These are phyloP conservation scores for Pythium pyrilobum DNA, from an alignment of 352 stramenopile species.

Conservation along the genomic window DNA sequence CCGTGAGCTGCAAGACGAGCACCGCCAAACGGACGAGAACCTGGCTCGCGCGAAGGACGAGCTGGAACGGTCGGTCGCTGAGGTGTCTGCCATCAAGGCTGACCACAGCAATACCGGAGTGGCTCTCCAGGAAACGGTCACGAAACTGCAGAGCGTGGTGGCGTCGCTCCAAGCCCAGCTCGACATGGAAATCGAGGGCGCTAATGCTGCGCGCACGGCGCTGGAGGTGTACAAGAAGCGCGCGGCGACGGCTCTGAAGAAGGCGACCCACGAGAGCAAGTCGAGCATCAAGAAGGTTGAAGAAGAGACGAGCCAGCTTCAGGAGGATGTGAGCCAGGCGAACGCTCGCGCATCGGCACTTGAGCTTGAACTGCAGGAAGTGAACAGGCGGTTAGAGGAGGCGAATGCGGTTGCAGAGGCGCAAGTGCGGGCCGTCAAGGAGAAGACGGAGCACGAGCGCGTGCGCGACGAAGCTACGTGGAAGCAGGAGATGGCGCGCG, in stretches of 20 bases:
- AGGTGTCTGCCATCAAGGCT: constrained; percentile 3
- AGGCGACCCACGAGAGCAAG: constrained; percentile 60
- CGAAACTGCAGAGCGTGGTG: constrained; percentile 8
- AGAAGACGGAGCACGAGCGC: constrained; percentile 29
- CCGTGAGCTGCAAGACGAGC: constrained; percentile 24
- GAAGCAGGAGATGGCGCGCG: constrained; percentile 23
- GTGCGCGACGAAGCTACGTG: constrained; percentile 16
- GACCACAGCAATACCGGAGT: constrained; percentile 2
- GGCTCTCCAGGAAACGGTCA: neutral
- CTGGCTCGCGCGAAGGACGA: neutral
- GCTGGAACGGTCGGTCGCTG: neutral
- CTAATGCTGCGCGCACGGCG: constrained; percentile 39
- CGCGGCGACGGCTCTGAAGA: constrained; percentile 70
- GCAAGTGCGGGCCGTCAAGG: constrained; percentile 6
- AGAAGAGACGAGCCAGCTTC: constrained; percentile 35
- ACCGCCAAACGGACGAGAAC: constrained; percentile 13
- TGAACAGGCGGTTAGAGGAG: constrained; percentile 2
- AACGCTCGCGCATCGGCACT: constrained; percentile 27
- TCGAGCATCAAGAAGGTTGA: constrained; percentile 47
- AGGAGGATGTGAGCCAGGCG: constrained; percentile 35
- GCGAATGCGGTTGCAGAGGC: neutral
- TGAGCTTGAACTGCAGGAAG: constrained; percentile 6
- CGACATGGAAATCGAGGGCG: constrained; percentile 43
- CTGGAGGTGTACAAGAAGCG: constrained; percentile 81
- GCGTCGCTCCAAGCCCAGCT: constrained; percentile 24